A percentile compares a stretch with the other conserved stretches of the same genome.
These are phyloP conservation scores for Huntiella savannae DNA, from an alignment of 2,329 filamentous ascomycete genomes.

Conservation along the genomic window DNA sequence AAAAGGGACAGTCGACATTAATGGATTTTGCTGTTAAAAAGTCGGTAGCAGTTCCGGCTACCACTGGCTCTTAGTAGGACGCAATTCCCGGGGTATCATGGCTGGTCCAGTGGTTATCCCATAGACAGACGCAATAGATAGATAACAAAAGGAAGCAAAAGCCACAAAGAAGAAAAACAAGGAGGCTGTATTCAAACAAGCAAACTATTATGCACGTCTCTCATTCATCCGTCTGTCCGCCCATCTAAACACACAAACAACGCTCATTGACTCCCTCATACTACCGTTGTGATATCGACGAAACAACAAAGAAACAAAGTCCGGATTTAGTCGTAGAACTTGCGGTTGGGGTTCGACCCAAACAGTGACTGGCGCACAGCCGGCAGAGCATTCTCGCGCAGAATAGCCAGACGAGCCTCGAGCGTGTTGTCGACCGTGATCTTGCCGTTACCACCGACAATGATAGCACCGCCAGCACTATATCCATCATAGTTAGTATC, in stretches of 20 bases:
- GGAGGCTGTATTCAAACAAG: not conserved
- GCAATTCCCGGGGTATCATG: too few species aligned
- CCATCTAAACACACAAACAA: too few species aligned
- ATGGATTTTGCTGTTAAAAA: slow-evolving; percentile 24
- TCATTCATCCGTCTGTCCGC: too few species aligned
- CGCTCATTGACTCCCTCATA: too few species aligned
- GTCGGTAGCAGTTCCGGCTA: not conserved
- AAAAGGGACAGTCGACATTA: slow-evolving; percentile 31
- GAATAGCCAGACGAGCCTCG: slow-evolving; percentile 69
- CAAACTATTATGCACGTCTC: too few species aligned
- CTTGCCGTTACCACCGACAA: slow-evolving; percentile 71
- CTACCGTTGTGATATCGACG: too few species aligned
- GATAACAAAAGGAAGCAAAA: not conserved
- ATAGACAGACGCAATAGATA: not conserved
- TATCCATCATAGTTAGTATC: slow-evolving; percentile 14
- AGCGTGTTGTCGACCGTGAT: slow-evolving; percentile 99
- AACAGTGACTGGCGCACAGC: slow-evolving; percentile 74
- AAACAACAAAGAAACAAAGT: too few species aligned
- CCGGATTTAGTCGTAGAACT: slow-evolving; percentile 62
- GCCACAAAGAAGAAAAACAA: not conserved
- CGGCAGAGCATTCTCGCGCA: slow-evolving; percentile 71
- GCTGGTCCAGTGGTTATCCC: too few species aligned
- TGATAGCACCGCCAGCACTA: slow-evolving; percentile 66
- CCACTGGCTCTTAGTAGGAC: too few species aligned
- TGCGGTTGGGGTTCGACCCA: slow-evolving; percentile 86